Conservation (phyloP, 2,329 filamentous ascomycete species). For the Epichloe hybrida region DNA sequence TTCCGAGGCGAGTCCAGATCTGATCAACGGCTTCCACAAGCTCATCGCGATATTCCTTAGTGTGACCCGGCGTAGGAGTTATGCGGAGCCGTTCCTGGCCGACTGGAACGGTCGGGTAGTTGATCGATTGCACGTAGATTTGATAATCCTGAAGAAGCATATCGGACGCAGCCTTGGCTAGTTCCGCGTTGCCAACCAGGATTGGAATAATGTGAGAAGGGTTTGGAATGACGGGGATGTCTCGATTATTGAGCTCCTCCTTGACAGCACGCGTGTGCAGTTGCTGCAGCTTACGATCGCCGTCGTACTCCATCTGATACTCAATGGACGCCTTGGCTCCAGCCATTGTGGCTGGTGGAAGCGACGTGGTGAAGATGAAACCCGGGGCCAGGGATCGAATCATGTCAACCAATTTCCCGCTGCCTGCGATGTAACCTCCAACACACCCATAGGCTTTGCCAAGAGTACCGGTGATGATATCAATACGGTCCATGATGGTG, state of each 20-base stretch:
- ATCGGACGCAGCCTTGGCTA: conserved; percentile 85
- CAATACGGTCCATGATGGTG: conserved; percentile 87
- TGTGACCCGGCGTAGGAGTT: conserved; percentile 89
- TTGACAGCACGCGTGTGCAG: conserved; percentile 93
- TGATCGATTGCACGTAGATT: conserved; percentile 98
- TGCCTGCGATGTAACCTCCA: conserved; percentile 93
- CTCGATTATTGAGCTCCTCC: conserved; percentile 58
- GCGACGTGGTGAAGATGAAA: conserved; percentile 97
- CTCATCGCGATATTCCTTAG: conserved; percentile 70
- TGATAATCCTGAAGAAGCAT: conserved; percentile 78
- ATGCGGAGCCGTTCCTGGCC: conserved; percentile 95
- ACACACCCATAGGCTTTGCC: conserved; percentile 98
- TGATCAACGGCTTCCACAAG: conserved; percentile 72
- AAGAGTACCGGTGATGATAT: conserved; percentile 94
- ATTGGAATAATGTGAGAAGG: conserved; percentile 93
- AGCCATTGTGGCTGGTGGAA: conserved; percentile 94
- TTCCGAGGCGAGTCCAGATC: conserved; percentile 77
- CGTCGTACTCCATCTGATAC: conserved; percentile 75
- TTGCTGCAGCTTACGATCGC: conserved; percentile 85
- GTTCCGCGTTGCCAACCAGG: conserved; percentile 83
- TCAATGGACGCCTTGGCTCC: conserved; percentile 85
- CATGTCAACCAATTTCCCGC: conserved; percentile 72
- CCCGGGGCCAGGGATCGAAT: conserved; percentile 90
- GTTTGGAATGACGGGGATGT: conserved; percentile 96
- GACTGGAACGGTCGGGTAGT: conserved; percentile 94